These are phyloP conservation scores for Pavlovales sp. DNA, from an alignment of 208 protist genomes.

Conservation along the genomic window DNA sequence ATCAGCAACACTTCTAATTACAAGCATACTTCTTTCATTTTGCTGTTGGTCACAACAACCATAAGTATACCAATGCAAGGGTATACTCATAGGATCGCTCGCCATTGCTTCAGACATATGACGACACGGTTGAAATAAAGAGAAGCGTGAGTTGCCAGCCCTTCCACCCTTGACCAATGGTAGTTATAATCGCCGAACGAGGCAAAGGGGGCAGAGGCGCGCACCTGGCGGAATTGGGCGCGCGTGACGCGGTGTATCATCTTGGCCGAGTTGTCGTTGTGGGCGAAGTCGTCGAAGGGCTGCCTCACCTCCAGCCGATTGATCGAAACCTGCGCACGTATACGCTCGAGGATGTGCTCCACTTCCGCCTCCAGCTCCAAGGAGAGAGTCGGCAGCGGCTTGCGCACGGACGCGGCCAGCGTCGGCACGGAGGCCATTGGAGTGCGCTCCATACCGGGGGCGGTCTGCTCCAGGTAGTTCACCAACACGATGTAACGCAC, in stretches of 20 bases:
- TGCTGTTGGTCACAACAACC: too few relatives aligned
- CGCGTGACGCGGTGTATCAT: slow-evolving; percentile 8
- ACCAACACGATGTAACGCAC: not conserved
- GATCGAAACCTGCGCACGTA: not conserved
- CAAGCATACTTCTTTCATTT: too few relatives aligned
- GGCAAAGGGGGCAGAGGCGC: too few relatives aligned
- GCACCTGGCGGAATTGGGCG: not conserved
- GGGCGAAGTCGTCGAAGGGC: slow-evolving; percentile 26
- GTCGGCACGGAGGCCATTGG: not conserved
- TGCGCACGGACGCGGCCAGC: not conserved
- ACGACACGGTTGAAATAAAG: too few relatives aligned
- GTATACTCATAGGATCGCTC: not conserved
- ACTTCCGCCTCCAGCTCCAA: not conserved
- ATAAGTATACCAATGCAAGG: too few relatives aligned
- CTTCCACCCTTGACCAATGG: too few relatives aligned
- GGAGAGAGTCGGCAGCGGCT: not conserved
- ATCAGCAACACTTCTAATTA: too few relatives aligned
- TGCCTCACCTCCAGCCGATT: slow-evolving; percentile 3
- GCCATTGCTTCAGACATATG: too few relatives aligned
- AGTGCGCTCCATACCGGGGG: not conserved
- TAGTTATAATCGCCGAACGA: too few relatives aligned
- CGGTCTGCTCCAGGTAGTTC: not conserved
- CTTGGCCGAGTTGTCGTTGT: not conserved
- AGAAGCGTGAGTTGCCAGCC: too few relatives aligned
- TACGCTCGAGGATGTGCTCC: not conserved